A percentile compares a stretch with the other conserved stretches of the same genome.
Conservation (phyloP, 2,329 filamentous ascomycete species). For the Neurospora crassa region DNA sequence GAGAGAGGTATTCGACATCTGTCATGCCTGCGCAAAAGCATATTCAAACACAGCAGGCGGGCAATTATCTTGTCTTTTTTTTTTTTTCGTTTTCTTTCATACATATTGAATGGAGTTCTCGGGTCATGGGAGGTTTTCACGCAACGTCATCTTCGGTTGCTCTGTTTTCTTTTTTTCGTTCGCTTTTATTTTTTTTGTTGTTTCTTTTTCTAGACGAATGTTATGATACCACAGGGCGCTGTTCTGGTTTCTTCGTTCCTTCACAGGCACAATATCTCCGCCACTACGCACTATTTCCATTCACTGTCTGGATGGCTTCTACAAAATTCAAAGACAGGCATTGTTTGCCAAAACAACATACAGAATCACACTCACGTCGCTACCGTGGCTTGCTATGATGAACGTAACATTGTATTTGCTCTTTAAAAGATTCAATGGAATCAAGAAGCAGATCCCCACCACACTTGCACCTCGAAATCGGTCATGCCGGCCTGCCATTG, state of each 20-base stretch:
- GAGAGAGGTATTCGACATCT: neutral
- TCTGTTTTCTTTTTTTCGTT: neutral
- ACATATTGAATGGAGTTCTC: constrained; percentile 1
- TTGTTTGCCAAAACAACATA: neutral
- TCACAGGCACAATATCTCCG: neutral
- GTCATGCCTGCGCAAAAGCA: neutral
- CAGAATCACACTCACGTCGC: neutral
- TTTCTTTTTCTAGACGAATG: neutral
- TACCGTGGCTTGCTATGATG: neutral
- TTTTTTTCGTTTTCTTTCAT: neutral
- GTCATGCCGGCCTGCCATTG: neutral
- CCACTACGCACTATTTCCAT: neutral
- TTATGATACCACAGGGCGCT: constrained; percentile 2
- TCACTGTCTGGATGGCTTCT: neutral
- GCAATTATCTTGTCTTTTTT: neutral
- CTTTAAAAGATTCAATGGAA: neutral
- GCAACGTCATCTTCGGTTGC: neutral
- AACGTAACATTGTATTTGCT: neutral
- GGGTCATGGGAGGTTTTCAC: constrained; percentile 1
- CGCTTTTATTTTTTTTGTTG: neutral
- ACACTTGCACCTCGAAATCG: neutral
- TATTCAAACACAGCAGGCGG: neutral
- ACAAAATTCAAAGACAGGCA: neutral
- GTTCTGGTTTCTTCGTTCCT: neutral
- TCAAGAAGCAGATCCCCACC: neutral